Conservation (phyloP, 2,329 filamentous ascomycete species). For the Trichoderma lentiforme region DNA sequence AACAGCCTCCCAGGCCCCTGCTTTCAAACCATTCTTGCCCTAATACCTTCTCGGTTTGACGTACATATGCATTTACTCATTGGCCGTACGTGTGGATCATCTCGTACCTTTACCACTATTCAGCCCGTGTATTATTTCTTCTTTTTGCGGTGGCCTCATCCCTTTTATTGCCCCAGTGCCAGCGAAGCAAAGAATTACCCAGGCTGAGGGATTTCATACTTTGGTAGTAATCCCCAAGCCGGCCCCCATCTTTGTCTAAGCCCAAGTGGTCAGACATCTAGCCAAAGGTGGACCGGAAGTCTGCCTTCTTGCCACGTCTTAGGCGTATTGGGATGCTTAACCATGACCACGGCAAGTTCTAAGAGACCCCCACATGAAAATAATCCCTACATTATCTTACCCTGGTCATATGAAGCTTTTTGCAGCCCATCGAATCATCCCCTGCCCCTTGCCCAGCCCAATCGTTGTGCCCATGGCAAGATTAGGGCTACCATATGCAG, state of each 20-base stretch:
- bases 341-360: background rate
- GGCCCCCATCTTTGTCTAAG: background rate
- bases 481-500: conserved; percentile 2
- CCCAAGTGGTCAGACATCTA: background rate
- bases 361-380: background rate
- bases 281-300: background rate
- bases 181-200: background rate
- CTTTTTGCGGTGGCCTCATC: background rate
- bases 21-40: background rate
- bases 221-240: background rate
- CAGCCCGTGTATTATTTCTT: background rate
- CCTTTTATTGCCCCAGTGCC: background rate
- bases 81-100: background rate
- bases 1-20: background rate
- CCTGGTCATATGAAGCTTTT: background rate
- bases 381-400: background rate
- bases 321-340: background rate
- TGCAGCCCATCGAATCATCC: background rate
- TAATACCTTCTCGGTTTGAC: background rate
- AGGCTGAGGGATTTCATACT: background rate
- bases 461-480: background rate
- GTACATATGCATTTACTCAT: background rate
- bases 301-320: background rate
- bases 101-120: background rate
- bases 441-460: background rate